Conservation (phyloP, 768 basidiomycete species). For the Tylopilus rubrobrunneus region DNA sequence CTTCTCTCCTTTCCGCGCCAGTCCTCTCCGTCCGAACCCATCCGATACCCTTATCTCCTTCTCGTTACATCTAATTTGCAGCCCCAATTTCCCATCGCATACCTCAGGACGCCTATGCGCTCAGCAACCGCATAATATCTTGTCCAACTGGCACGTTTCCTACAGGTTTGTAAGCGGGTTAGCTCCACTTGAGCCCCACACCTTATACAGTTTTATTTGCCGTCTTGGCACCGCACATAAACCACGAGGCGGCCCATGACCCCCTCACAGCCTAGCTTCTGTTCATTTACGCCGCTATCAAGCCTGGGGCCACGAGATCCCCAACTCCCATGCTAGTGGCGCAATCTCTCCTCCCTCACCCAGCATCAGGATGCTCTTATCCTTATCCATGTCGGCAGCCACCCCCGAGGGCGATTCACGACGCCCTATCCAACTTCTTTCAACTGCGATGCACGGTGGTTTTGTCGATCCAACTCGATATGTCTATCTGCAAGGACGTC, state of each 20-base stretch:
- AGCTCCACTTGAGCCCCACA: not conserved
- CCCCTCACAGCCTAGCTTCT: not conserved
- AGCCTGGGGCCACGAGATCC: not conserved
- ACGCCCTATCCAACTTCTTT: not conserved
- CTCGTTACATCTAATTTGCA: not conserved
- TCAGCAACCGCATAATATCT: not conserved
- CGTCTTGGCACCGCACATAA: conserved; percentile 3
- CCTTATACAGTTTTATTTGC: not conserved
- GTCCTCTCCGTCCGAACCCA: conserved; percentile 13
- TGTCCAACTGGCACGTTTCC: not conserved
- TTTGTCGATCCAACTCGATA: not conserved
- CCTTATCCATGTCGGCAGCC: not conserved
- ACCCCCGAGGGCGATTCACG: conserved; percentile 3
- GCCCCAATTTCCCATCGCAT: not conserved
- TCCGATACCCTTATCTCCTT: conserved; percentile 18
- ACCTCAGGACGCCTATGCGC: not conserved
- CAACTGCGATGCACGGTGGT: not conserved
- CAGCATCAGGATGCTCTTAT: not conserved
- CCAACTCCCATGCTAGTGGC: not conserved
- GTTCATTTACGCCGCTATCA: conserved; percentile 11
- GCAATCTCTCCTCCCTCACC: not conserved
- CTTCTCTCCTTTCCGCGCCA: conserved; percentile 3
- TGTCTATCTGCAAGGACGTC: not conserved
- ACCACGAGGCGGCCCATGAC: conserved; percentile 12
- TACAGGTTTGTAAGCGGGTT: not conserved